Base-by-base conservation (phyloP, 2,329 filamentous ascomycete species). In the Diaporthe nobilis region DNA sequence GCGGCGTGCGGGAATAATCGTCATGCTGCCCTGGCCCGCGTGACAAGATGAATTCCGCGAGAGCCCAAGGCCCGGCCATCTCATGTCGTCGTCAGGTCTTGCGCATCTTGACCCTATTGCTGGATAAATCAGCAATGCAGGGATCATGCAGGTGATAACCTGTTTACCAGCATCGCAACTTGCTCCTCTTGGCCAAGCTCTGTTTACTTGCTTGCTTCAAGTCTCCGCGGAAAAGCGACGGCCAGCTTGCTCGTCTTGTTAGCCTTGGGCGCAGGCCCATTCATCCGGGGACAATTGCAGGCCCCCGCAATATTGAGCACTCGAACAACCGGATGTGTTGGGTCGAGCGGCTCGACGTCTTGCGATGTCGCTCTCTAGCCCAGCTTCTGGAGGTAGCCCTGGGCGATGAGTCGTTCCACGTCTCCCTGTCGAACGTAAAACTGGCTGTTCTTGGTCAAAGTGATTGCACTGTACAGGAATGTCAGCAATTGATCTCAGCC, bases 401-500 rank as follows among this genome's bases (percentile, higher is more conserved):
- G 96, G 22, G 95, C 91, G 81, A 99, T 98, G 80, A 99, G 85
- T 70, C 96, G 91, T 85, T 99, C 97, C 9, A 99, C 97, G 85
- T 99, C 97, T 34, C 95, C 96, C 82, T 98, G 95, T 63, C 96
- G 92, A 53, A 99, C 97, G 82, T 97, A 98, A 82, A 99, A 98
- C 83, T 99, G 97, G 81, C 96, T 98, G 85, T 99, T 98, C 85
- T 98, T 98, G 51, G 95, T 98, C 86, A 99, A 89, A 76, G 94
- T 98, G 81, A 99, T 98, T 17, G 96, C 94, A 22, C 95, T 98
- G 80, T 47, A 60, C 65, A 55, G 42, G 34, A 3, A 58, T 13
- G 63, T 76, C 55, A 77, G 76, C 34, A 9, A 22, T 39, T 12
- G 37, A 37, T 73, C 51, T 60, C 70, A 44, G 39, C 57, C 44